Evolutionary conservation across 176 grass and related monocot species (phyloP).

Genomic region (Secale cereale): DNA sequence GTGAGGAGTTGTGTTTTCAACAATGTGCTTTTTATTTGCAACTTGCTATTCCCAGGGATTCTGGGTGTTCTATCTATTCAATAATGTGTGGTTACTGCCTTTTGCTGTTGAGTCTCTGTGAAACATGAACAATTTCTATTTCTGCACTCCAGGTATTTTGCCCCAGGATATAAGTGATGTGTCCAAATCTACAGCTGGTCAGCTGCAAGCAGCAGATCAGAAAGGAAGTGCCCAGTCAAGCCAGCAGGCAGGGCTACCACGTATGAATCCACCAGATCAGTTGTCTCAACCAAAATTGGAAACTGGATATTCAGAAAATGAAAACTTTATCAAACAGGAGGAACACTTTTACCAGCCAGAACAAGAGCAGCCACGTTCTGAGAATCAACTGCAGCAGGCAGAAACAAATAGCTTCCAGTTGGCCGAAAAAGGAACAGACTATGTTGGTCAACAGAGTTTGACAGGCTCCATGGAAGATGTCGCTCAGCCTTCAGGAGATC

Average conservation of each 20-base stretch:
- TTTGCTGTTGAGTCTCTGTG: not conserved
- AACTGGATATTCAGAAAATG: constrained; percentile 36
- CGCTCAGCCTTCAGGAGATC: constrained; percentile 27
- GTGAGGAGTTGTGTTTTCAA: not conserved
- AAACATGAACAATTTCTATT: constrained; percentile 18
- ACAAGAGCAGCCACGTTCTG: constrained; percentile 15
- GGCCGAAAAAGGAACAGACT: constrained; percentile 36
- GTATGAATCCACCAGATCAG: constrained; percentile 24
- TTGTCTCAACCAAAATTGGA: constrained; percentile 28
- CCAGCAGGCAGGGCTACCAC: constrained; percentile 25
- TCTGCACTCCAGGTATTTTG: constrained; percentile 17
- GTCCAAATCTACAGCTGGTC: constrained; percentile 30
- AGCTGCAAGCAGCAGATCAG: constrained; percentile 22
- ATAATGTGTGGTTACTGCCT: not conserved
- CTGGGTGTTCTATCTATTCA: not conserved
- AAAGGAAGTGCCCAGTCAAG: constrained; percentile 28
- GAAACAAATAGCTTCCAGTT: constrained; percentile 47
- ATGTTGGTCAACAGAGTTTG: constrained; percentile 31
- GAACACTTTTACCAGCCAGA: constrained; percentile 9
- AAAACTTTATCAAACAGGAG: constrained; percentile 3
- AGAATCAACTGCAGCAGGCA: constrained; percentile 31
- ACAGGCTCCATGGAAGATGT: constrained; percentile 32
- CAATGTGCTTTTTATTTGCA: not conserved
- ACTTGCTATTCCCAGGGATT: not conserved
- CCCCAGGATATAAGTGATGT: constrained; percentile 24